Evolutionary conservation across 2,329 filamentous ascomycete genomes (phyloP).

Genomic region (Arthrobotrys megalospora): DNA sequence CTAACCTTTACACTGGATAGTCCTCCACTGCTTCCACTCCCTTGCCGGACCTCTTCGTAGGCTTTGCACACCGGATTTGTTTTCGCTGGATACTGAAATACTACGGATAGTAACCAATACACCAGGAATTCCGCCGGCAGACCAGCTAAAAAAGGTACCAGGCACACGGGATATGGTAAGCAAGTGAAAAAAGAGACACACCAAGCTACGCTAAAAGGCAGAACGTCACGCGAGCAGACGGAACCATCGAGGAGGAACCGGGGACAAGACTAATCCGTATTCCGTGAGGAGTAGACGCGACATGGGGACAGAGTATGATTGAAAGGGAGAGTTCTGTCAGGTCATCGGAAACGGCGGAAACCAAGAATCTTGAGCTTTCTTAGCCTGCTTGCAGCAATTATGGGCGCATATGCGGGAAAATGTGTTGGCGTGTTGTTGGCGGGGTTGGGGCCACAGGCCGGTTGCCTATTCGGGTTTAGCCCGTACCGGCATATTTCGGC

Average conservation of each 20-base stretch:
- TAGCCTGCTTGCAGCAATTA: slow-evolving; percentile 41
- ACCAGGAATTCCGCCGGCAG: slow-evolving; percentile 33
- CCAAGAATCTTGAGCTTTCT: slow-evolving; percentile 54
- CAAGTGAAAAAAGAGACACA: slow-evolving; percentile 14
- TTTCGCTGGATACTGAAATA: slow-evolving; percentile 24
- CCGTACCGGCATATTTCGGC: slow-evolving; percentile 41
- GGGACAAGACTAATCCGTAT: slow-evolving; percentile 22
- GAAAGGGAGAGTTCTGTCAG: slow-evolving; percentile 35
- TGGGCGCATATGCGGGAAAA: slow-evolving; percentile 22
- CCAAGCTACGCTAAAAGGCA: slow-evolving; percentile 41
- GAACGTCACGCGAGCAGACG: slow-evolving; percentile 58
- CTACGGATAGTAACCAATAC: slow-evolving; percentile 29
- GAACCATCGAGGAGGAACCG: slow-evolving; percentile 38
- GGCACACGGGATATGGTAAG: slow-evolving; percentile 28
- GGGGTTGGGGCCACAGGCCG: slow-evolving; percentile 30
- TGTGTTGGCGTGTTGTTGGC: slow-evolving; percentile 33
- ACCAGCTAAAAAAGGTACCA: slow-evolving; percentile 42
- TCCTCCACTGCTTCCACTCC: slow-evolving; percentile 25
- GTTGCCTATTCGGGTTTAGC: slow-evolving; percentile 33
- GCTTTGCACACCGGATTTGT: slow-evolving; percentile 20
- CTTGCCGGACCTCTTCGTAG: slow-evolving; percentile 13
- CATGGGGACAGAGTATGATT: slow-evolving; percentile 13
- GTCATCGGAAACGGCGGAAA: slow-evolving; percentile 55
- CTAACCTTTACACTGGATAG: slow-evolving; percentile 28
- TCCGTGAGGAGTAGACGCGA: slow-evolving; percentile 47